phyloP scores from a whole-genome alignment of 345 rosid species.

The Boechera retrofracta region DNA sequence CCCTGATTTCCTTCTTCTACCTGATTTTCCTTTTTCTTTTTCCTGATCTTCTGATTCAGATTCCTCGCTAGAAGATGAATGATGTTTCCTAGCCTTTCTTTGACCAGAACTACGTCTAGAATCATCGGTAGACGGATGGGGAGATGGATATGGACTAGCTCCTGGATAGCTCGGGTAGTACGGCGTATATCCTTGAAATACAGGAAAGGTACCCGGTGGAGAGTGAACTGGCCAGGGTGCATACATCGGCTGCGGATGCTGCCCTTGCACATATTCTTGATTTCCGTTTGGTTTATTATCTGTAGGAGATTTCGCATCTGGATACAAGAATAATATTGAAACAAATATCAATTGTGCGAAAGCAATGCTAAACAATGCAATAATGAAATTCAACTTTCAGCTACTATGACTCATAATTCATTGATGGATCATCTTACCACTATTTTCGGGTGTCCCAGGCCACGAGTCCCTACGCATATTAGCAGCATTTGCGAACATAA shows the following conservation, averaged over 20 bases:
- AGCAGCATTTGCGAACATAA: conserved; percentile 59
- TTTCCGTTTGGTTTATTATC: conserved; percentile 61
- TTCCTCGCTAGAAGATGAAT: conserved; percentile 68
- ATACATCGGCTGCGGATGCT: conserved; percentile 73
- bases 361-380: conserved; percentile 23
- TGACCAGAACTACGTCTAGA: conserved; percentile 58
- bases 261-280: conserved; percentile 73
- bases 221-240: conserved; percentile 93
- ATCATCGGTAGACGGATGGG: conserved; percentile 72
- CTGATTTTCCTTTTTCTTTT: conserved; percentile 56
- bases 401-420: neutral
- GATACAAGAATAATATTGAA: conserved; percentile 10
- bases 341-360: conserved; percentile 11
- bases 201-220: conserved; percentile 76
- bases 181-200: conserved; percentile 88
- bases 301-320: conserved; percentile 64
- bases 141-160: conserved; percentile 64
- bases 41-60: conserved; percentile 59
- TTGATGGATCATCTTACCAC: conserved; percentile 49
- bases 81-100: conserved; percentile 61
- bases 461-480: conserved; percentile 55
- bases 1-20: conserved; percentile 71
- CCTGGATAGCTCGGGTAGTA: conserved; percentile 75
- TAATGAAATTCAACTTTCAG: neutral
- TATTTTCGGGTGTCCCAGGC: conserved; percentile 59